Base-by-base conservation (phyloP, 1,139 yeast species). In the Blastobotrys malaysiensis region DNA sequence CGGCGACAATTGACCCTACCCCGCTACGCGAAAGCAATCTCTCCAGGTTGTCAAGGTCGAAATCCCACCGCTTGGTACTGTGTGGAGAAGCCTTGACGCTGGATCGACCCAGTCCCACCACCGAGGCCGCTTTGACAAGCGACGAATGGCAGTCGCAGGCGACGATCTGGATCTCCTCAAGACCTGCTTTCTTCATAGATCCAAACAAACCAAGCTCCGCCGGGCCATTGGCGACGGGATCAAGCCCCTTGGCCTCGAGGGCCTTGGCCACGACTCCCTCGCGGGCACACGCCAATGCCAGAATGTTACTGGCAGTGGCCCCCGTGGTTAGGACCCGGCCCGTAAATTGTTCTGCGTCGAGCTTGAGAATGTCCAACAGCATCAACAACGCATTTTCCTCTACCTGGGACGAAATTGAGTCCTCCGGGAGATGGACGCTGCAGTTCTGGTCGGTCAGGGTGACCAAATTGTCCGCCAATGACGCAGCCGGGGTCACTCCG, bases 401-500 rank as follows among this genome's bases (percentile, higher is more conserved):
- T 1, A 64, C 61, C 9, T 49, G 56, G 13, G 61, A 58, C 5
- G 65, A 59, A 2, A 63, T 52, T 2, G 67, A 56, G 31, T 61
- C 65, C 7, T 56, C 55, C 1, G 63, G 64, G 14, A 60, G 54
- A 48, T 59, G 61, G 7, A 56, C 56, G 9, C 52, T 55, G 9
- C 56, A 59, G 48, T 62, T 64, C 43, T 63, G 63, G 52, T 65
- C 68, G 44, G 55, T 55, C 48, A 59, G 52, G 9, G 65, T 53
- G 7, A 61, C 65, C 22, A 63, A 43, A 44, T 58, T 59, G 52
- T 65, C 68, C 3, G 65, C 68, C 19, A 59, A 36, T 13, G 56
- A 52, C n/a, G 68, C 67, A 1, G 67, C 68, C 1, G 68, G 68
- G 4, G 68, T 65, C 16, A 55, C 62, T 2, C 67, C 67, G 4